These are phyloP conservation scores for Beta macrorhiza DNA, from an alignment of 179 eudicot species.

Conservation along the genomic window DNA sequence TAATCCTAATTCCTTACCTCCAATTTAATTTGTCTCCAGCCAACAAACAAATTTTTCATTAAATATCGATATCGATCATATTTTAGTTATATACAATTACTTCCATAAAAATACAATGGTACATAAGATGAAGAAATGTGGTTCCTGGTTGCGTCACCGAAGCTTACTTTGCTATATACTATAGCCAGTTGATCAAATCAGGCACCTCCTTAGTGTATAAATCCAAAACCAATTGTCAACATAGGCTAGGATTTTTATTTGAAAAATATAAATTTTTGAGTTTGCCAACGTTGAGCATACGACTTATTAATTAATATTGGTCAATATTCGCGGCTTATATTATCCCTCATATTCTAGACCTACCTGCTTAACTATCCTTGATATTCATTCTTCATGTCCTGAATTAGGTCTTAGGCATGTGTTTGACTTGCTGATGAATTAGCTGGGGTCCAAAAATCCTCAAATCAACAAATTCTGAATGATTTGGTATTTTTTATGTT, in stretches of 20 bases:
- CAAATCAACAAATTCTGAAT: neutral
- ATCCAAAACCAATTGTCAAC: neutral
- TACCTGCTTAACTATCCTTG: constrained; percentile 4
- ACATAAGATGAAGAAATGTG: neutral
- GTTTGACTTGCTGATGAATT: constrained; percentile 21
- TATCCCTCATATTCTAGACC: constrained; percentile 16
- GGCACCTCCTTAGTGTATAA: neutral
- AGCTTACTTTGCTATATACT: neutral
- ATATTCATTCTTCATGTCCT: constrained; percentile 9
- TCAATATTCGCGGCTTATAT: constrained; percentile 29
- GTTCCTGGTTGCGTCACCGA: neutral
- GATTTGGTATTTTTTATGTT: too few species aligned
- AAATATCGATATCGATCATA: too few species aligned
- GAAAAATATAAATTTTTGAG: neutral
- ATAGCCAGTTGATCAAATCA: neutral
- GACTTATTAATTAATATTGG: constrained; percentile 14
- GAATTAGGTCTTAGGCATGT: constrained; percentile 24
- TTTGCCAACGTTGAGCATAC: constrained; percentile 26
- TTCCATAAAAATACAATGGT: neutral
- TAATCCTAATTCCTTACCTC: too few species aligned
- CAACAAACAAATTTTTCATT: neutral
- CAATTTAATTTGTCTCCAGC: neutral
- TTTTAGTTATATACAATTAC: neutral
- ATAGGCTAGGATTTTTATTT: neutral
- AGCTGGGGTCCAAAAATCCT: neutral